Percentiles rank a stretch among this genome's conserved stretches.
These are phyloP conservation scores for Penicillium parvum DNA, from an alignment of 495 filamentous ascomycete species.

Conservation along the genomic window DNA sequence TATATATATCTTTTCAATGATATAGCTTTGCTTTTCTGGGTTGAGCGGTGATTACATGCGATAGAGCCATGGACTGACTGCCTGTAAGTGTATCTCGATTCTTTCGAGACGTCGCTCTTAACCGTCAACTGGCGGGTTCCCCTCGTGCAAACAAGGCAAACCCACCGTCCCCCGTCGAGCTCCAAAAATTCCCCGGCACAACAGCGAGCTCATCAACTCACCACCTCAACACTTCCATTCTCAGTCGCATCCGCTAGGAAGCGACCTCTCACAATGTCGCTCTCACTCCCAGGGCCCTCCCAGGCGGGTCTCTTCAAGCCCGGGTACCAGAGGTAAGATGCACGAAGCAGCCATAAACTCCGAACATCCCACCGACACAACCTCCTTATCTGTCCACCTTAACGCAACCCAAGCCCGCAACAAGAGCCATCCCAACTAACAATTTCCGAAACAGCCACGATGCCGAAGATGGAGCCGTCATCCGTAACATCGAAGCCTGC, in stretches of 20 bases:
- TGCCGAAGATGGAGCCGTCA: constrained; percentile 95
- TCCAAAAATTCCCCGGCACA: constrained; percentile 45
- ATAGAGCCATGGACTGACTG: no score
- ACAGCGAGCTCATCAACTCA: constrained; percentile 24
- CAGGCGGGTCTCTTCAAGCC: constrained; percentile 92
- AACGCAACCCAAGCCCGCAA: background rate
- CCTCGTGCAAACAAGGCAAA: constrained; percentile 46
- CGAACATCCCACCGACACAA: constrained; percentile 26
- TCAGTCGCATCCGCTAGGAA: constrained; percentile 24
- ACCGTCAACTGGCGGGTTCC: constrained; percentile 29
- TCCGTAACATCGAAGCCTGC: constrained; percentile 98
- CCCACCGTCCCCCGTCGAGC: constrained; percentile 36
- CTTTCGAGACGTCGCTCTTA: no score
- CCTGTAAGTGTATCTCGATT: no score
- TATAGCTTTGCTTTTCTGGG: no score
- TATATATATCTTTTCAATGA: no score
- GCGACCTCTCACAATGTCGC: constrained; percentile 66
- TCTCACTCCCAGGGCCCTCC: constrained; percentile 89
- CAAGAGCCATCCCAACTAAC: constrained; percentile 6
- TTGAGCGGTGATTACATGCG: no score
- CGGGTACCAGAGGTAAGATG: constrained; percentile 87
- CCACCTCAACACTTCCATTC: constrained; percentile 21
- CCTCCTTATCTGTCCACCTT: constrained; percentile 25
- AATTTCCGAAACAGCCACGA: constrained; percentile 65
- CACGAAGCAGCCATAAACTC: constrained; percentile 4